Conservation (phyloP, 202 grass and related monocot genomes). For the Zizania palustris region DNA sequence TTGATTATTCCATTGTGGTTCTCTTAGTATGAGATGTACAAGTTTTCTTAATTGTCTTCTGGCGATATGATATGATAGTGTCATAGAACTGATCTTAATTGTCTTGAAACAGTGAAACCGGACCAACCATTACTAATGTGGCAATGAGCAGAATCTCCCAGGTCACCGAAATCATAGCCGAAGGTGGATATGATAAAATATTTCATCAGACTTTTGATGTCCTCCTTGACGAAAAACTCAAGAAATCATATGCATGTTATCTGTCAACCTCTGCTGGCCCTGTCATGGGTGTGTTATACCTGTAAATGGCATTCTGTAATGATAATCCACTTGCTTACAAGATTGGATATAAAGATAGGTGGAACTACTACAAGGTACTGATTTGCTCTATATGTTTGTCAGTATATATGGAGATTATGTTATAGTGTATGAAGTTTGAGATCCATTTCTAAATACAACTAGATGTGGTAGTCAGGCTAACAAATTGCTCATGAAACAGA, state of each 20-base stretch:
- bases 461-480: neutral
- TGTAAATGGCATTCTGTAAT: conserved; percentile 95
- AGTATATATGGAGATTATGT: neutral
- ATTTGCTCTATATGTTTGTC: conserved; percentile 12
- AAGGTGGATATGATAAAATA: conserved; percentile 98
- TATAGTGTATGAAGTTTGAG: neutral
- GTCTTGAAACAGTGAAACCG: conserved; percentile 78
- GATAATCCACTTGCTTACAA: conserved; percentile 92
- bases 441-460: neutral
- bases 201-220: conserved; percentile 88
- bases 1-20: neutral
- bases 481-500: conserved; percentile 32
- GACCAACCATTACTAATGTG: conserved; percentile 91
- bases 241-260: conserved; percentile 80
- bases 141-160: conserved; percentile 88
- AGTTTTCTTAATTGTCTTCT: neutral
- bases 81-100: neutral
- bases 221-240: conserved; percentile 80
- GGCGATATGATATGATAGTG: neutral
- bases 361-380: conserved; percentile 97
- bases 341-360: conserved; percentile 83
- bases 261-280: conserved; percentile 94
- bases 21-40: neutral
- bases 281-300: conserved; percentile 93
- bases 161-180: conserved; percentile 88